Evolutionary conservation across 768 basidiomycete genomes (phyloP), one percentile per base, ranked within the genome.

Genomic region (Mycena rosella): DNA sequence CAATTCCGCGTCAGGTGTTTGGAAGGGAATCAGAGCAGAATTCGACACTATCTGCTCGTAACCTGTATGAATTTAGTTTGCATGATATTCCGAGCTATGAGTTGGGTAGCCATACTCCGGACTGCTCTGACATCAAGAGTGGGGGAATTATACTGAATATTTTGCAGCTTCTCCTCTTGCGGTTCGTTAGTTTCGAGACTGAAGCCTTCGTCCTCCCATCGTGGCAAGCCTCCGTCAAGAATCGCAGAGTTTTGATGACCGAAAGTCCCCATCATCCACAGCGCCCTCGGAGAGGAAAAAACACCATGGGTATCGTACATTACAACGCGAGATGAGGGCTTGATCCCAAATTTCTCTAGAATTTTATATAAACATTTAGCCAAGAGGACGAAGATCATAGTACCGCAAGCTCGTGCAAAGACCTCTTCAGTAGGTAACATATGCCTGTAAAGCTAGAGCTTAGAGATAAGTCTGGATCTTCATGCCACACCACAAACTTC

Each of bases 261-360:
- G 78, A 98, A 96, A 26, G 92, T 86, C 80, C 93, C 88, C 86
- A 99, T 98, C 84, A 95, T 99, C 84, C 94, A 99, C 48, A 96
- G 85, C 2, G 95, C 95, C 65, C 98, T 88, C 60, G 98, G 96
- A 24, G 95, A 88, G 3, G 94, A 95, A 83, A 99, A 98, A 20
- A 98, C 68, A n/a, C 98, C 97, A 63, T 91, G 87, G 1, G 91
- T 84, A 77, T 99, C 98, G 77, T 99, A 99, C 69, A 98, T 77
- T 40, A 98, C 87, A 27, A 99, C 95, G 77, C 95, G 93, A 4
- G 93, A 89, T 13, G 85, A 81, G 15, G 88, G 86, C 24, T 80
- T 79, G 69, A 99, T 92, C 3, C 95, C 96, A 29, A 95, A 84
- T 30, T 80, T 82, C 73, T 89, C 95, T 83, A 64, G 67, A 51